Evolutionary conservation across 257 asterid genomes (phyloP).

Genomic region (Penstemon eatonii): DNA sequence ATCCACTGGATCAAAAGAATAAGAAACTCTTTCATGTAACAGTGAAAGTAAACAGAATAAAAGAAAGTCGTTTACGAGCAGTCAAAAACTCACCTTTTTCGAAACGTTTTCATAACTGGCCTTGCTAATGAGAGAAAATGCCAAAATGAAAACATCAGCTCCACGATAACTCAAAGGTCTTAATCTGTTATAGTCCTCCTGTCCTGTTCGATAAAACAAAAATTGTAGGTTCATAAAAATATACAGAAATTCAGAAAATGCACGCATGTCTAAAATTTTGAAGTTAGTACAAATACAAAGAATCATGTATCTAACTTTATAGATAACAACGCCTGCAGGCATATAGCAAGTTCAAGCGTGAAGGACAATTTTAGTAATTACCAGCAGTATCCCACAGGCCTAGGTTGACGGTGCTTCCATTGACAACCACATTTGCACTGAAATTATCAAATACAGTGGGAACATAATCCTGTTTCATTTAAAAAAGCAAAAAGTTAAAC

Average conservation of each 20-base stretch:
- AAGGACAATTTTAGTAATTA: slow-evolving; percentile 27
- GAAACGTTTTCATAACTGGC: slow-evolving; percentile 81
- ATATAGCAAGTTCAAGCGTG: slow-evolving; percentile 12
- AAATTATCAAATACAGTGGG: slow-evolving; percentile 81
- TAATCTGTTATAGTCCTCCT: slow-evolving; percentile 76
- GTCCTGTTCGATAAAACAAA: slow-evolving; percentile 49
- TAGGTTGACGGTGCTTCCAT: slow-evolving; percentile 67
- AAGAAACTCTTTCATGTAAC: slow-evolving; percentile 4
- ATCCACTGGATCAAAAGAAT: slow-evolving; percentile 57
- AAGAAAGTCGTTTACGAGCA: slow-evolving; percentile 16
- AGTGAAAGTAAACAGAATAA: slow-evolving; percentile 5
- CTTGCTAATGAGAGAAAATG: slow-evolving; percentile 76
- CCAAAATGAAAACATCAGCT: slow-evolving; percentile 77
- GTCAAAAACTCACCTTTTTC: slow-evolving; percentile 50
- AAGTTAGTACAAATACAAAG: background rate
- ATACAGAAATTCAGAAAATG: slow-evolving; percentile 8
- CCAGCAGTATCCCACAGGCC: slow-evolving; percentile 93
- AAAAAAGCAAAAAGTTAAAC: slow-evolving; percentile 19
- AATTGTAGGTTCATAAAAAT: slow-evolving; percentile 9
- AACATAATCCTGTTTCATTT: slow-evolving; percentile 72
- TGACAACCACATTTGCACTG: slow-evolving; percentile 76
- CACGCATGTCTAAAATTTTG: slow-evolving; percentile 6
- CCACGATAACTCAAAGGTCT: slow-evolving; percentile 83
- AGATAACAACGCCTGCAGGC: slow-evolving; percentile 19
- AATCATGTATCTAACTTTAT: background rate